Percentiles rank a stretch among this genome's conserved stretches.
Evolutionary conservation across 2,329 filamentous ascomycete species (phyloP).

Genomic region (Aspergillus sp.): DNA sequence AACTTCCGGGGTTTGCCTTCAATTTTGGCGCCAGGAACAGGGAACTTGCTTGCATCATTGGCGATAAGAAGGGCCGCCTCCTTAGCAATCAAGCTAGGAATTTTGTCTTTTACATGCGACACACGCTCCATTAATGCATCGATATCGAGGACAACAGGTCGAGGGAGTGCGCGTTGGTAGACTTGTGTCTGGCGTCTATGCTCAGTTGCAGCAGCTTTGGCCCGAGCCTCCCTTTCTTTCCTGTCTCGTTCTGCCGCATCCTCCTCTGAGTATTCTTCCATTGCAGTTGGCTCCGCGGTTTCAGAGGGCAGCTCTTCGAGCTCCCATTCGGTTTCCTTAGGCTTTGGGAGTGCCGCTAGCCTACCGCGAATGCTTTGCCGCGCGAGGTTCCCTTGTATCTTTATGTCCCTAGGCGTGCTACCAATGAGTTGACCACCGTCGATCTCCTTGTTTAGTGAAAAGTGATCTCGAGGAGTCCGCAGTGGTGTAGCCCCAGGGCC

Average conservation of each 20-base stretch:
- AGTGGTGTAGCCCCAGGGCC: conserved; percentile 78
- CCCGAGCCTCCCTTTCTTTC: conserved; percentile 60
- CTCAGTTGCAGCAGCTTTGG: conserved; percentile 68
- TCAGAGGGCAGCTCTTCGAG: conserved; percentile 83
- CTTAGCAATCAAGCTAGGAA: conserved; percentile 68
- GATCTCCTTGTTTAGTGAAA: conserved; percentile 75
- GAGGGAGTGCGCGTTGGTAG: conserved; percentile 79
- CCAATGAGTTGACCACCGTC: conserved; percentile 65
- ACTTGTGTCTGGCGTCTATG: conserved; percentile 84
- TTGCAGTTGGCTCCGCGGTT: conserved; percentile 57
- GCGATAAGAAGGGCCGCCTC: conserved; percentile 80
- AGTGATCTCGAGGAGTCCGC: conserved; percentile 83
- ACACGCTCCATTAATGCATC: conserved; percentile 65
- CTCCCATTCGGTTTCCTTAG: conserved; percentile 92
- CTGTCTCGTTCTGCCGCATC: conserved; percentile 74
- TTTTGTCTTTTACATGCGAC: conserved; percentile 59
- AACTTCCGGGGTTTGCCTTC: conserved; percentile 62
- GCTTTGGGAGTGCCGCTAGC: conserved; percentile 81
- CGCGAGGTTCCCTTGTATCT: conserved; percentile 66
- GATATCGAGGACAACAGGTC: conserved; percentile 72
- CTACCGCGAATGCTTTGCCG: conserved; percentile 63
- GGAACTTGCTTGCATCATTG: conserved; percentile 74
- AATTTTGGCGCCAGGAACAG: conserved; percentile 66
- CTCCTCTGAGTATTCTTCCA: conserved; percentile 59
- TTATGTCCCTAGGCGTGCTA: conserved; percentile 75